Evolutionary conservation across 495 filamentous ascomycete species (phyloP).

Genomic region (Trichoderma virens): DNA sequence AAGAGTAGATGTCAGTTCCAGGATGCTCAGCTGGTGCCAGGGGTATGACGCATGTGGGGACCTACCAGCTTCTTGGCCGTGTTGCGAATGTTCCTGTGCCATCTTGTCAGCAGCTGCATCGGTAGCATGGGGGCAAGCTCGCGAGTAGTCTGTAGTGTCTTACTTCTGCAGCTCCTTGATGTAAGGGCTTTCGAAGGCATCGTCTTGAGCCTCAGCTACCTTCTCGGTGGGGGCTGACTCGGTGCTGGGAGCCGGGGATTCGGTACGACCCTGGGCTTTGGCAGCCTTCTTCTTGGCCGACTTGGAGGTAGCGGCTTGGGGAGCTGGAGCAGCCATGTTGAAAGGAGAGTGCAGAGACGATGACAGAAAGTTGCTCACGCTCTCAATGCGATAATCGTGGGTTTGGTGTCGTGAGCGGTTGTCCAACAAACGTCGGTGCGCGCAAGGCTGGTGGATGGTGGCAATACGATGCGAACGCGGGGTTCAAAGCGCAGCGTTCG

Average conservation of each 20-base stretch:
- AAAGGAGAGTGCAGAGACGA: slow-evolving; percentile 11
- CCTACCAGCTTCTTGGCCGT: slow-evolving; percentile 82
- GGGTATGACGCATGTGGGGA: slow-evolving; percentile 5
- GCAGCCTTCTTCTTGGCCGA: slow-evolving; percentile 62
- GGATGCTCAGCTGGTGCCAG: slow-evolving; percentile 6
- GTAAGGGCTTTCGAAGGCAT: slow-evolving; percentile 59
- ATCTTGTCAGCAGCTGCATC: slow-evolving; percentile 18
- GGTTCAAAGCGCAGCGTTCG: neutral
- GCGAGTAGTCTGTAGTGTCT: slow-evolving; percentile 21
- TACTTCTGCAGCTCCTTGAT: slow-evolving; percentile 84
- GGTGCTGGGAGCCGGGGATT: slow-evolving; percentile 35
- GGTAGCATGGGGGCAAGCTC: neutral
- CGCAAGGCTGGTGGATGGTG: neutral
- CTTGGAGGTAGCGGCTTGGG: slow-evolving; percentile 50
- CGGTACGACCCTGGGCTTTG: slow-evolving; percentile 47
- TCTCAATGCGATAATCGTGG: neutral
- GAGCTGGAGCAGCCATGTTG: slow-evolving; percentile 41
- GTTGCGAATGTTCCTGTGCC: slow-evolving; percentile 69
- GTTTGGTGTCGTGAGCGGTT: neutral
- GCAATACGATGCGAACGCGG: neutral
- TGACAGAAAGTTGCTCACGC: slow-evolving; percentile 4
- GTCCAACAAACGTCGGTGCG: neutral
- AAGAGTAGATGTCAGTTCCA: slow-evolving; percentile 6
- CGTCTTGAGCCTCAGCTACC: slow-evolving; percentile 42
- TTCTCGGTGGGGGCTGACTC: slow-evolving; percentile 34